Conservation (phyloP, 1,139 yeast species). For the Magnusiomyces magnusii region DNA sequence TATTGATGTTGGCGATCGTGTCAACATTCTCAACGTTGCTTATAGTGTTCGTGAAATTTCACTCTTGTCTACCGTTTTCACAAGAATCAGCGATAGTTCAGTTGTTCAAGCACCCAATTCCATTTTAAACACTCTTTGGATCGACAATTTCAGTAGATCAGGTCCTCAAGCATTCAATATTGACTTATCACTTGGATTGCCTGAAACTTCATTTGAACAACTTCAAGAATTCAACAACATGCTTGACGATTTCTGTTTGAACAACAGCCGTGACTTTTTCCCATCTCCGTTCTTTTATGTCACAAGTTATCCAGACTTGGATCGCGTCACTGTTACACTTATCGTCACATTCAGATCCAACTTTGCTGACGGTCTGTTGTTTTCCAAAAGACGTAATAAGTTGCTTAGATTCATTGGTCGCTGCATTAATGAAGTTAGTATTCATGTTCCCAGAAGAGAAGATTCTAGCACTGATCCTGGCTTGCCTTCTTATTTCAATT, state of each 20-base stretch:
- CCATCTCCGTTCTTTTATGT: conserved; percentile 32
- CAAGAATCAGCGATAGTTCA: conserved; percentile 27
- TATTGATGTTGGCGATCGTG: conserved; percentile 38
- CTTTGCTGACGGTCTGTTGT: conserved; percentile 31
- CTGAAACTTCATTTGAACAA: conserved; percentile 35
- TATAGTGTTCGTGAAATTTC: conserved; percentile 32
- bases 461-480: conserved; percentile 33
- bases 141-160: conserved; percentile 36
- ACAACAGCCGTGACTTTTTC: conserved; percentile 33
- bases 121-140: conserved; percentile 34
- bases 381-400: conserved; percentile 30
- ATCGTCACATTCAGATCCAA: conserved; percentile 31
- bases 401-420: conserved; percentile 29
- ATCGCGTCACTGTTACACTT: conserved; percentile 29
- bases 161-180: conserved; percentile 30
- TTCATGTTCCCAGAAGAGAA: conserved; percentile 24
- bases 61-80: conserved; percentile 35
- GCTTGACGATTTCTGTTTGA: conserved; percentile 29
- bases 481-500: conserved; percentile 21
- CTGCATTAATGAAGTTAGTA: conserved; percentile 32
- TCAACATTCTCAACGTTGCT: conserved; percentile 25
- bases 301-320: conserved; percentile 33
- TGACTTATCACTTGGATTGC: conserved; percentile 30
- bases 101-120: conserved; percentile 37
- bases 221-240: conserved; percentile 30